A percentile compares a stretch with the other conserved stretches of the same genome.
Evolutionary conservation across 257 asterid genomes (phyloP).

Genomic region (Petrea volubilis): DNA sequence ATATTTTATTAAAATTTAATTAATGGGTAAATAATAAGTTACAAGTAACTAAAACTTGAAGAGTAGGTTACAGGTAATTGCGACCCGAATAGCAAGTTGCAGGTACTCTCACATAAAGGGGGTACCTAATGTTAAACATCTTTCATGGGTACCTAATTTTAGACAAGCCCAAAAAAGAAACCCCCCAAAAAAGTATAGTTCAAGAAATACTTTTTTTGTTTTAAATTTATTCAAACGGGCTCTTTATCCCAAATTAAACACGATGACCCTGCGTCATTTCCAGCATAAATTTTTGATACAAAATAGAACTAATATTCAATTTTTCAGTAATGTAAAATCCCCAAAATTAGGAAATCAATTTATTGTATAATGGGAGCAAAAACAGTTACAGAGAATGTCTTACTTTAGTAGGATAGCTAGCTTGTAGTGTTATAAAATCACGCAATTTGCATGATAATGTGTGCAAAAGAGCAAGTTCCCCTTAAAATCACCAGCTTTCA

Average conservation of each 20-base stretch:
- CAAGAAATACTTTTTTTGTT: too few species aligned
- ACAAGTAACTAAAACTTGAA: too few species aligned
- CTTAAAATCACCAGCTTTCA: neutral
- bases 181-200: too few species aligned
- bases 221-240: too few species aligned
- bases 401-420: neutral
- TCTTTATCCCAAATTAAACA: neutral
- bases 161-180: too few species aligned
- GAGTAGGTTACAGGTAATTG: too few species aligned
- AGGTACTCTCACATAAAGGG: too few species aligned
- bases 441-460: slow-evolving; percentile 12
- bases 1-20: too few species aligned
- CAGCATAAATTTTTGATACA: neutral
- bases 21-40: too few species aligned
- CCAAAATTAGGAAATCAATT: neutral
- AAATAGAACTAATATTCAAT: neutral
- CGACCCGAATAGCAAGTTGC: too few species aligned
- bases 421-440: neutral
- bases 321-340: neutral
- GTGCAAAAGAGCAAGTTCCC: neutral
- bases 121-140: too few species aligned
- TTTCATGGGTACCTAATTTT: too few species aligned
- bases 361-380: slow-evolving; percentile 19
- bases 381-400: slow-evolving; percentile 18
- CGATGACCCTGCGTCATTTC: neutral